These are phyloP conservation scores for Fagopyrum homotropicum DNA, from an alignment of 148 eudicot species.

Conservation along the genomic window DNA sequence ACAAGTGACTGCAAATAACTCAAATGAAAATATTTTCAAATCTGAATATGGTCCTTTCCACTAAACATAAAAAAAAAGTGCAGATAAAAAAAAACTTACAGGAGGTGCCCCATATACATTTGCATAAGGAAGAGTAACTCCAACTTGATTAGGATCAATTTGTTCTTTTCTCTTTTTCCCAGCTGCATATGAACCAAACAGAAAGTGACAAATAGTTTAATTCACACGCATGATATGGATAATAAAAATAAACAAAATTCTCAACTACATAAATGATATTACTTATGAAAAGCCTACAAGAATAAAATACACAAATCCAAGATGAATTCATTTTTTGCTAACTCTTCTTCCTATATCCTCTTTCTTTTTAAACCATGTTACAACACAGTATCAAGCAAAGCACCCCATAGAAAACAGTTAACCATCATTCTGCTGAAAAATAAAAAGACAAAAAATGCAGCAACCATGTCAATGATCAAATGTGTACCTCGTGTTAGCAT, in stretches of 20 bases:
- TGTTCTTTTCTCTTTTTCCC: constrained; percentile 81
- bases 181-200: constrained; percentile 20
- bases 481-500: not conserved
- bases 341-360: not conserved
- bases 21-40: not conserved
- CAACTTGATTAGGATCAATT: constrained; percentile 73
- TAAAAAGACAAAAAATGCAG: not conserved
- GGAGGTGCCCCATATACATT: constrained; percentile 80
- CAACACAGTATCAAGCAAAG: not conserved
- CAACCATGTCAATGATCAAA: not conserved
- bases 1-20: not conserved
- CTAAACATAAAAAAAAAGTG: not conserved
- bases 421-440: not conserved
- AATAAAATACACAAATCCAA: not conserved
- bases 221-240: not conserved
- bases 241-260: not conserved
- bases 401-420: not conserved
- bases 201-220: not conserved
- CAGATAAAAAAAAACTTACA: constrained; percentile 34
- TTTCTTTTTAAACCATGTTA: not conserved
- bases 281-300: not conserved
- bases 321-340: not conserved
- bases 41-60: constrained; percentile 5
- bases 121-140: constrained; percentile 43
- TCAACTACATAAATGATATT: not conserved